Evolutionary conservation across 768 basidiomycete species (phyloP).

Genomic region (Chalciporus sphaerocephalus): DNA sequence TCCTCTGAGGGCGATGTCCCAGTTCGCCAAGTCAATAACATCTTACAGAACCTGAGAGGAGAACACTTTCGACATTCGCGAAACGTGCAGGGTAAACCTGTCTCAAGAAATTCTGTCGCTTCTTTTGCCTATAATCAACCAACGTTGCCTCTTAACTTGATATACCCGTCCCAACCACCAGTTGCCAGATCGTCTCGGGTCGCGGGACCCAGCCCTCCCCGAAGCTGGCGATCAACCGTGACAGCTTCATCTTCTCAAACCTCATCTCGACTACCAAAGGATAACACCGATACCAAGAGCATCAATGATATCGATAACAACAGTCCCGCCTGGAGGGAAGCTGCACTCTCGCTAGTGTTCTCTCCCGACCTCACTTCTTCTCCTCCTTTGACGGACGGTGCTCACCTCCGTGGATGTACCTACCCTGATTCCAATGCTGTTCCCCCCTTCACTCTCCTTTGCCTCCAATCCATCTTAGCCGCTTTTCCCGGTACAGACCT

Average conservation of each 20-base stretch:
- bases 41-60: conserved; percentile 41
- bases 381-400: not conserved
- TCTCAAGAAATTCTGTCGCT: conserved; percentile 16
- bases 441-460: conserved; percentile 54
- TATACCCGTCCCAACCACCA: conserved; percentile 24
- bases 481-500: conserved; percentile 41
- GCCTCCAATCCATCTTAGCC: conserved; percentile 47
- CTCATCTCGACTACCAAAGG: conserved; percentile 4
- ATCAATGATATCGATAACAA: conserved; percentile 18
- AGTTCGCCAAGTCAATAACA: conserved; percentile 26
- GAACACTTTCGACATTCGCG: conserved; percentile 67
- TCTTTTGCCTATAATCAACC: conserved; percentile 36
- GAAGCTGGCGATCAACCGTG: conserved; percentile 48
- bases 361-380: conserved; percentile 11
- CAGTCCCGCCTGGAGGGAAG: conserved; percentile 43
- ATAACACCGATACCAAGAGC: conserved; percentile 18
- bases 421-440: conserved; percentile 26
- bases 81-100: conserved; percentile 40
- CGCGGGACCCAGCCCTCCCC: conserved; percentile 52
- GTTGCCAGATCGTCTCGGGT: conserved; percentile 16
- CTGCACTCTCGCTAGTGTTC: conserved; percentile 54
- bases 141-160: conserved; percentile 43
- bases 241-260: conserved; percentile 5
- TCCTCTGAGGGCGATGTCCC: conserved; percentile 5
- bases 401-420: conserved; percentile 2